phyloP scores from a whole-genome alignment of 1,139 yeast genomes.

The Lodderomyces theae region DNA sequence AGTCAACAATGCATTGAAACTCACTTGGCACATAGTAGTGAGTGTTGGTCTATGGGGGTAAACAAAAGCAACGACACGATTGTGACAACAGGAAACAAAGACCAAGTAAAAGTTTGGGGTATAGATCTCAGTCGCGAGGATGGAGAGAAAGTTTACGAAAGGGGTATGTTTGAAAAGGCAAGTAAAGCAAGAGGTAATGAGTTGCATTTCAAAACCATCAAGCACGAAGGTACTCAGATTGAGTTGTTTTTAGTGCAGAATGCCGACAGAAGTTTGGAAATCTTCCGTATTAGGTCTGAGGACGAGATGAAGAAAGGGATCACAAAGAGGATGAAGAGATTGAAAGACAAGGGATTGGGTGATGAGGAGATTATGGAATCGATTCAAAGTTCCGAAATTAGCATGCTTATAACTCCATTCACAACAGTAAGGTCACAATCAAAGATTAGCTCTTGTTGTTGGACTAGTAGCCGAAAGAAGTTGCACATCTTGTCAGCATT shows the following conservation, averaged over 20 bases:
- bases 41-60: conserved; percentile 81
- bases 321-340: conserved; percentile 74
- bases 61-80: conserved; percentile 37
- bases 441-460: conserved; percentile 56
- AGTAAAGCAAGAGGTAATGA: conserved; percentile 73
- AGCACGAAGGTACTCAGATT: conserved; percentile 19
- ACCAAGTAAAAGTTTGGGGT: conserved; percentile 82
- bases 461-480: conserved; percentile 45
- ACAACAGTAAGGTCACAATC: conserved; percentile 56
- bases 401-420: conserved; percentile 61
- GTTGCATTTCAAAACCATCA: conserved; percentile 47
- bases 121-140: conserved; percentile 56
- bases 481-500: conserved; percentile 64
- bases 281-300: conserved; percentile 72
- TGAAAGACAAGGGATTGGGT: conserved; percentile 61
- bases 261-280: conserved; percentile 76
- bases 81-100: conserved; percentile 75
- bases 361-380: conserved; percentile 61
- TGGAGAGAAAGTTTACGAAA: conserved; percentile 51
- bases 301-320: conserved; percentile 80
- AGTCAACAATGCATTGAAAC: conserved; percentile 91
- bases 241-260: conserved; percentile 69
- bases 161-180: conserved; percentile 72
- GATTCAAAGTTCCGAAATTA: conserved; percentile 53
- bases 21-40: conserved; percentile 89